phyloP scores from a whole-genome alignment of 768 basidiomycete genomes.

The Kwoniella mangroviensis region DNA sequence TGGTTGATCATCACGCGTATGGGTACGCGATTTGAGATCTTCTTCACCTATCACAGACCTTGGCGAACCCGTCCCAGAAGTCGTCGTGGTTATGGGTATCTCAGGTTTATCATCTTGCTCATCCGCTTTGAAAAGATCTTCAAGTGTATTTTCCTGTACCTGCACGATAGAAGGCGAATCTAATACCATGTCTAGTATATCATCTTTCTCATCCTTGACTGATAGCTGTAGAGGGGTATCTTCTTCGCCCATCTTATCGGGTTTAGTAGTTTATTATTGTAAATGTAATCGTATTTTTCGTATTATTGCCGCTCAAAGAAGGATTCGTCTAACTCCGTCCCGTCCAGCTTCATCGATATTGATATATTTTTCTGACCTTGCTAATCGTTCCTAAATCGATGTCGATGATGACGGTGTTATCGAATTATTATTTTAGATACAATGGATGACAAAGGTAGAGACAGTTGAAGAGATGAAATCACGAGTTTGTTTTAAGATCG shows the following conservation, averaged over 20 bases:
- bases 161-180: background rate
- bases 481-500: too few relatives aligned
- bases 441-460: too few relatives aligned
- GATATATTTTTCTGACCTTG: background rate
- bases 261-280: background rate
- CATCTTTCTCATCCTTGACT: background rate
- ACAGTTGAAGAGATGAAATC: too few relatives aligned
- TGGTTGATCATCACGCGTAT: background rate
- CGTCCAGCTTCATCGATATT: background rate
- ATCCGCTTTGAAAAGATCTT: background rate
- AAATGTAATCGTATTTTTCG: too few relatives aligned
- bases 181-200: constrained; percentile 1
- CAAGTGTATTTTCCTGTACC: background rate
- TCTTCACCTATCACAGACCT: constrained; percentile 14
- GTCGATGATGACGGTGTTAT: too few relatives aligned
- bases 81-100: background rate
- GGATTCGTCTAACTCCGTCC: background rate
- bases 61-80: background rate
- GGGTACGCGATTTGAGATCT: constrained; percentile 27
- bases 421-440: too few relatives aligned
- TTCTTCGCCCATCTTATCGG: background rate
- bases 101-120: background rate
- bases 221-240: background rate
- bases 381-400: too few relatives aligned
- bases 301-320: constrained; percentile 1